A percentile compares a stretch with the other conserved stretches of the same genome.
Conservation (phyloP, 2,329 filamentous ascomycete species). For the Camillea tinctor region DNA sequence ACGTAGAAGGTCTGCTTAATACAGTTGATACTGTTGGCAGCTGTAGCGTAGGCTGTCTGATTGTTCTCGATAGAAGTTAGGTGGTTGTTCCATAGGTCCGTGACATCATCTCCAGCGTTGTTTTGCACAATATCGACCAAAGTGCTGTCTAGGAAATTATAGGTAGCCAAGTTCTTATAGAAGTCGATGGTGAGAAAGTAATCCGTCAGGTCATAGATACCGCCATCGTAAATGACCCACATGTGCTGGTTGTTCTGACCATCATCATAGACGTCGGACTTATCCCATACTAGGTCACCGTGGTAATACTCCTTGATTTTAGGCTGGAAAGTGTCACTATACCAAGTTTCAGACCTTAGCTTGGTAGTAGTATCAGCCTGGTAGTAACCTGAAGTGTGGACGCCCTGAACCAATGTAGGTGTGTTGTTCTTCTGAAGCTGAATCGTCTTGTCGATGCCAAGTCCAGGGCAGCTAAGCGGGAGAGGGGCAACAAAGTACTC, state of each 20-base stretch:
- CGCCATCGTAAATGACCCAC: conserved; percentile 77
- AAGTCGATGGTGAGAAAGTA: conserved; percentile 77
- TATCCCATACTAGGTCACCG: conserved; percentile 76
- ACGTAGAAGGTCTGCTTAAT: conserved; percentile 80
- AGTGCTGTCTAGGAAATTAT: conserved; percentile 69
- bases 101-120: conserved; percentile 80
- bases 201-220: conserved; percentile 85
- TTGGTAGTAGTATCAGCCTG: conserved; percentile 55
- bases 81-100: conserved; percentile 58
- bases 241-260: conserved; percentile 66
- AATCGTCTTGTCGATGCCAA: conserved; percentile 61
- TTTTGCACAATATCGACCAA: conserved; percentile 68
- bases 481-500: conserved; percentile 84
- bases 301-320: conserved; percentile 84
- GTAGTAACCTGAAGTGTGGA: conserved; percentile 69
- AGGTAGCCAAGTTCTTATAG: conserved; percentile 53
- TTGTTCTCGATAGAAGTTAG: conserved; percentile 50
- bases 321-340: conserved; percentile 69
- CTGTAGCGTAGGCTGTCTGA: conserved; percentile 46
- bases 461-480: conserved; percentile 65
- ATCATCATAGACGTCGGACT: conserved; percentile 56
- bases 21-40: conserved; percentile 72
- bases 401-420: conserved; percentile 49
- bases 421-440: conserved; percentile 66
- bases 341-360: conserved; percentile 72